These are phyloP conservation scores for Didymella exigua DNA, from an alignment of 2,329 filamentous ascomycete species.

Conservation along the genomic window DNA sequence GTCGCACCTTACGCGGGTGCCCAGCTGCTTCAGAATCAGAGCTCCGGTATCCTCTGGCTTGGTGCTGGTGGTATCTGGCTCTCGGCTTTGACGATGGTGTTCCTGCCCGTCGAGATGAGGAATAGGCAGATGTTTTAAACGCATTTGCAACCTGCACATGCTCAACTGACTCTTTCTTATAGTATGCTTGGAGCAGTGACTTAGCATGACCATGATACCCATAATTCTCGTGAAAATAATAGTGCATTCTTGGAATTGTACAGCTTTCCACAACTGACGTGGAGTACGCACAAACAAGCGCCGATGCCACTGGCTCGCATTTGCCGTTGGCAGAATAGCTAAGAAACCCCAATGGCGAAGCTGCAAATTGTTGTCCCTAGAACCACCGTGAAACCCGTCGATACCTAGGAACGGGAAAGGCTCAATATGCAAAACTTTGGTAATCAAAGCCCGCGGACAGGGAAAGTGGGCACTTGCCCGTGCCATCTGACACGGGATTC, in stretches of 20 bases:
- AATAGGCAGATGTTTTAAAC: conserved; percentile 40
- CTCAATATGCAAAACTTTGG: background rate
- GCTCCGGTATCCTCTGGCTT: conserved; percentile 38
- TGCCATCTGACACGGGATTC: conserved; percentile 1
- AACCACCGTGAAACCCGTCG: background rate
- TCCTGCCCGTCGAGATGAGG: conserved; percentile 39
- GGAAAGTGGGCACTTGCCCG: background rate
- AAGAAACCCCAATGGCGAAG: background rate
- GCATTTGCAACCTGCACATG: background rate
- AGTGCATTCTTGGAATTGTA: background rate
- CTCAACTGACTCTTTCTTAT: background rate
- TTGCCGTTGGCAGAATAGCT: background rate
- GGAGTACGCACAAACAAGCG: background rate
- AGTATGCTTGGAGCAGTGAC: conserved; percentile 3
- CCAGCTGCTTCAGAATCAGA: conserved; percentile 26
- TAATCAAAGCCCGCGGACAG: background rate
- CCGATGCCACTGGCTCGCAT: background rate
- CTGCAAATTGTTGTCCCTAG: background rate
- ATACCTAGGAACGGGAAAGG: conserved; percentile 1
- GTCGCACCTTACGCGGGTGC: conserved; percentile 39
- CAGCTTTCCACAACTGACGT: background rate
- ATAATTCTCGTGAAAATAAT: conserved; percentile 1
- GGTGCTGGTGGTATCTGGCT: conserved; percentile 41
- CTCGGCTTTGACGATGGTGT: conserved; percentile 35
- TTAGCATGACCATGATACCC: conserved; percentile 12